Evolutionary conservation across 2,329 filamentous ascomycete genomes (phyloP), one percentile per base, ranked within the genome.

Genomic region (Neonectria punicea): DNA sequence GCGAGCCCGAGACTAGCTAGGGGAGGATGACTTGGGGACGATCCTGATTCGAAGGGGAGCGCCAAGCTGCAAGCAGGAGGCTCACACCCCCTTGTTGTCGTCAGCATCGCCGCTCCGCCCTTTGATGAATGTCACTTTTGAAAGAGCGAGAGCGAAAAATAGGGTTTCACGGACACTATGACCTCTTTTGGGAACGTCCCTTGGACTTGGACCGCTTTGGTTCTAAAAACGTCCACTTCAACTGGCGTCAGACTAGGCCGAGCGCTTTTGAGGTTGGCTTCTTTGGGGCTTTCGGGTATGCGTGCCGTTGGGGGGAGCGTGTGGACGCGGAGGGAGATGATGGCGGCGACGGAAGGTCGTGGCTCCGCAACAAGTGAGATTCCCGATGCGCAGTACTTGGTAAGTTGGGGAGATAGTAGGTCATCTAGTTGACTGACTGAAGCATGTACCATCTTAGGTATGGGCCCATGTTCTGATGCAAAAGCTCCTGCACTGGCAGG

Each of bases 91-190:
- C 32, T 51, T 30, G 18, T 51, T 56, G 61, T 64, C 61, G 56
- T 64, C 56, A 64, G 56, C 61, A 9, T 55, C 36, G 43, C 34
- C 34, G 56, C 44, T 56, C 51, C 55, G 58, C 54, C 41, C 28
- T 53, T 58, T 58, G 22, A 53, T 20, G 61, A 22, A 25, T 53
- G 28, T 46, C 53, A 25, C 49, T 36, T 36, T 36, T 41, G 47
- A 20, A 20, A 39, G 39, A 25, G 36, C 5, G 9, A 30, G 30
- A 30, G 25, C 25, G 25, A 44, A 20, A 41, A 53, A 51, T 65
- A 65, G 65, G 65, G 68, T 73, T 73, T 70, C 61, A 54, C 44
- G 57, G 59, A 61, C 65, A 30, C 28, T 30, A 30, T 7, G 28
- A 65, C 64, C 53, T 28, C 49, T 51, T 34, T 51, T 32, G 20